Evolutionary conservation across 2,329 filamentous ascomycete species (phyloP).

Genomic region (Microcera coccophila): DNA sequence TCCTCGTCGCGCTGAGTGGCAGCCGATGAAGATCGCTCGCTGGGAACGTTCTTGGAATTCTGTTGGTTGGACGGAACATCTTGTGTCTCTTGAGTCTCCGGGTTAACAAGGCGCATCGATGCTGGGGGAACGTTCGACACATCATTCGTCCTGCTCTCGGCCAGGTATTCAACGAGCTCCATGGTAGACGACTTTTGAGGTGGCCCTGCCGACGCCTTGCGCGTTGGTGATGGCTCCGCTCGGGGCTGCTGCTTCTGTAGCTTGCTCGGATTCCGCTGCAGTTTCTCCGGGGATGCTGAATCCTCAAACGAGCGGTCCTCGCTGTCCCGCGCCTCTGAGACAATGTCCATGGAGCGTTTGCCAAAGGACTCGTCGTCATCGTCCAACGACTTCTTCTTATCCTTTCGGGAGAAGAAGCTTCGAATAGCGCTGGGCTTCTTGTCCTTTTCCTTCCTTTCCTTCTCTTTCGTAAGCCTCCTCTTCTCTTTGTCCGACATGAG

Average conservation of each 20-base stretch:
- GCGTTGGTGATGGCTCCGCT: conserved; percentile 43
- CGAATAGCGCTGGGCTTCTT: conserved; percentile 56
- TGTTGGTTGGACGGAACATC: conserved; percentile 33
- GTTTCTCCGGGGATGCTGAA: conserved; percentile 45
- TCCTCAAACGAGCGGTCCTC: conserved; percentile 44
- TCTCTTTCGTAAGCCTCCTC: conserved; percentile 68
- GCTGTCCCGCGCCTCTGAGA: conserved; percentile 34
- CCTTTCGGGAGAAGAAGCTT: conserved; percentile 60
- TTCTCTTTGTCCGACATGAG: conserved; percentile 66
- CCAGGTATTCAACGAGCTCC: conserved; percentile 42
- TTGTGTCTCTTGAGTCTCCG: conserved; percentile 43
- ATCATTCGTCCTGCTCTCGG: conserved; percentile 47
- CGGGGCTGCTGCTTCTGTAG: conserved; percentile 64
- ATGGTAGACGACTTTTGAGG: conserved; percentile 32
- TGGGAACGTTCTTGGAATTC: conserved; percentile 26
- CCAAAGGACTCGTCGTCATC: conserved; percentile 59
- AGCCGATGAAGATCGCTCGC: conserved; percentile 33
- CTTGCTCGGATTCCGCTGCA: conserved; percentile 61
- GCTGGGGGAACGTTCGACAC: conserved; percentile 54
- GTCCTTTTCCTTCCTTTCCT: conserved; percentile 70
- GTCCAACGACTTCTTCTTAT: conserved; percentile 54
- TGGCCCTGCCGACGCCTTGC: conserved; percentile 33
- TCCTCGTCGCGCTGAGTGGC: conserved; percentile 36
- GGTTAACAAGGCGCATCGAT: conserved; percentile 57
- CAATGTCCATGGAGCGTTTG: conserved; percentile 58